Base-by-base conservation (phyloP, 257 asterid species). In the Knoxia roxburghii region DNA sequence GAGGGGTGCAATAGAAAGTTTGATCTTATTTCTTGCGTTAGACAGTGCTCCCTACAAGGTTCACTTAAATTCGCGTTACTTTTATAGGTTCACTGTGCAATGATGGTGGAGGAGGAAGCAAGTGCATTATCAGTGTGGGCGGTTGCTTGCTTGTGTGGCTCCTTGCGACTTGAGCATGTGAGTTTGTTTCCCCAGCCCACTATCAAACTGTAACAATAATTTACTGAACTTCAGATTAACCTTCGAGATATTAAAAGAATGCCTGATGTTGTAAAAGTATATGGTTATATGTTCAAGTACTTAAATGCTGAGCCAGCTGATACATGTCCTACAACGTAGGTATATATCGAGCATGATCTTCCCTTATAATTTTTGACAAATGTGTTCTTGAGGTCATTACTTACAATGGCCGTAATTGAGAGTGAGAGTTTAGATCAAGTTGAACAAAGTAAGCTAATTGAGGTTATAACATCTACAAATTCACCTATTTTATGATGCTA, bases 61-160 rank as follows among this genome's bases (percentile, higher is more conserved):
- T 23, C 15, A 17, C 24, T 27, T 51, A 24, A 52, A 13, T 57
- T 51, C 24, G n/a, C 12, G 10, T 23, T 65, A 20, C 1, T 64
- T 43, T 72, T 69, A 37, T 78, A 94, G 99, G 98, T 79, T 65
- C 93, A 90, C 61, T 77, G 69, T 72, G 98, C 91, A 29, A 93
- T 90, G 62, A 80, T 86, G 95, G 98, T 80, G 61, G 98, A 94
- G 82, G 99, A 94, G 86, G 99, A 94, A 80, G 96, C 99, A 60
- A 75, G 89, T 80, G 89, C 99, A 65, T 82, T 94, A 82, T 89
- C 99, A 18, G 91, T 84, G 8, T 90, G 99, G 99, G 87, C 99
- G 72, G 72, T 90, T 79, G 98, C 99, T 67, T 88, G 96, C 88
- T 77, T 90, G 60, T 90, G 99, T 75, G 99, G 99, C 53, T 79